Evolutionary conservation across 257 asterid genomes (phyloP).

Genomic region (Penstemon barbatus): DNA sequence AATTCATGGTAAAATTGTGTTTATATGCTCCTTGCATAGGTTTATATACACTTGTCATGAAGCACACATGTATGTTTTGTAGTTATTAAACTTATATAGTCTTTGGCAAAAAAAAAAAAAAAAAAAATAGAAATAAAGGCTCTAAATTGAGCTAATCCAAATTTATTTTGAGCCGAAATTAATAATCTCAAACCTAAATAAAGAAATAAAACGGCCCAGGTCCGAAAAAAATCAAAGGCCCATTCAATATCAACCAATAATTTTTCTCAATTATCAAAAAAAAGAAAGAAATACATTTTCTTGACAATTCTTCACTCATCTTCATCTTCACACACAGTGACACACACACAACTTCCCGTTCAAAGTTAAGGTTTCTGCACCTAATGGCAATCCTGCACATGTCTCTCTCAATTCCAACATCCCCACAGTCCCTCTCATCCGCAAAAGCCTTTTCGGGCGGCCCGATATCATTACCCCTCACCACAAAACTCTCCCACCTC

Average conservation of each 20-base stretch:
- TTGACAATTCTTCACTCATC: constrained; percentile 5
- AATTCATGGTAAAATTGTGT: too few relatives aligned
- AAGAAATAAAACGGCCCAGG: too few relatives aligned
- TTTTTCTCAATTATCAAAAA: not conserved
- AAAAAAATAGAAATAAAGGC: too few relatives aligned
- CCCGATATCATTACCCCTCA: constrained; percentile 36
- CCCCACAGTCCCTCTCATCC: constrained; percentile 46
- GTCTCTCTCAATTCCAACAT: constrained; percentile 38
- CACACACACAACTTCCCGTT: not conserved
- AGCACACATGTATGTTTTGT: too few relatives aligned
- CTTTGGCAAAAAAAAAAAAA: too few relatives aligned
- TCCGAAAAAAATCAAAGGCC: constrained; percentile 24
- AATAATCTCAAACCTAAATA: too few relatives aligned
- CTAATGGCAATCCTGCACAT: constrained; percentile 14
- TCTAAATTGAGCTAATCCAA: too few relatives aligned
- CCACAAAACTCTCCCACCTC: constrained; percentile 41
- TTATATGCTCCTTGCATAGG: too few relatives aligned
- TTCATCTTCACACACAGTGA: constrained; percentile 15
- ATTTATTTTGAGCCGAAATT: too few relatives aligned
- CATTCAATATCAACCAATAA: not conserved
- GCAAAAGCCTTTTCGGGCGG: constrained; percentile 36
- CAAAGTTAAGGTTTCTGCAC: constrained; percentile 16
- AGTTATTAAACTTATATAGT: too few relatives aligned
- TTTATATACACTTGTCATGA: too few relatives aligned
- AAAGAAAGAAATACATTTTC: not conserved